Evolutionary conservation across 495 filamentous ascomycete genomes (phyloP).

Genomic region (Parathielavia appendiculata): DNA sequence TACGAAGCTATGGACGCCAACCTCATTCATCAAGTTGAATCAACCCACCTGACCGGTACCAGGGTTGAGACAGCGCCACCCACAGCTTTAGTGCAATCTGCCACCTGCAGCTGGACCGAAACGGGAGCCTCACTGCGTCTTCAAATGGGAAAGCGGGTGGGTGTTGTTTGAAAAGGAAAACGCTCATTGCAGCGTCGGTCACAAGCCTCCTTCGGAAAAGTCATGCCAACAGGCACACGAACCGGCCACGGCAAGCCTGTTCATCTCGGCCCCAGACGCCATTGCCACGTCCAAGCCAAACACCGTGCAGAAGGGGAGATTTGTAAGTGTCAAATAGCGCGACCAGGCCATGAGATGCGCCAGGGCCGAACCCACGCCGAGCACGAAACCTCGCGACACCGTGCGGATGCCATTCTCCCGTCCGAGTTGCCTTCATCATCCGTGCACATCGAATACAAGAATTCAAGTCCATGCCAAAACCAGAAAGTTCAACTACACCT

Average conservation of each 20-base stretch:
- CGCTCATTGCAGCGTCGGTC: not conserved
- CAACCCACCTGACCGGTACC: slow-evolving; percentile 22
- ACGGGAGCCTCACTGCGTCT: slow-evolving; percentile 14
- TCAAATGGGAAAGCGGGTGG: slow-evolving; percentile 12
- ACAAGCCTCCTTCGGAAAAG: not conserved
- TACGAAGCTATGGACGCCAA: not conserved
- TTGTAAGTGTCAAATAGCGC: not conserved
- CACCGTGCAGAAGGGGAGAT: not conserved
- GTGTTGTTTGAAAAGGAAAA: slow-evolving; percentile 1
- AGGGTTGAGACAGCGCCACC: slow-evolving; percentile 22
- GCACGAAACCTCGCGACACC: no score
- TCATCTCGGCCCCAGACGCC: not conserved
- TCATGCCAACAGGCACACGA: not conserved
- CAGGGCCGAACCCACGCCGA: not conserved
- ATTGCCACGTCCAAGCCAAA: not conserved
- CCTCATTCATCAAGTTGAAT: no score
- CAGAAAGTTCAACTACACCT: no score
- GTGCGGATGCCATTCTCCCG: no score
- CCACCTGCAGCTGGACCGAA: slow-evolving; percentile 29
- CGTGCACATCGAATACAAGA: no score
- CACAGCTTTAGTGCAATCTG: slow-evolving; percentile 19
- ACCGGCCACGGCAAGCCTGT: not conserved
- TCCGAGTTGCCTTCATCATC: no score
- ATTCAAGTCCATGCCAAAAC: no score
- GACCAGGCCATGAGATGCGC: not conserved